Percentiles rank a stretch among this genome's conserved stretches.
These are phyloP conservation scores for Aspergillus fijiensis DNA, from an alignment of 2,329 filamentous ascomycete genomes.

Conservation along the genomic window DNA sequence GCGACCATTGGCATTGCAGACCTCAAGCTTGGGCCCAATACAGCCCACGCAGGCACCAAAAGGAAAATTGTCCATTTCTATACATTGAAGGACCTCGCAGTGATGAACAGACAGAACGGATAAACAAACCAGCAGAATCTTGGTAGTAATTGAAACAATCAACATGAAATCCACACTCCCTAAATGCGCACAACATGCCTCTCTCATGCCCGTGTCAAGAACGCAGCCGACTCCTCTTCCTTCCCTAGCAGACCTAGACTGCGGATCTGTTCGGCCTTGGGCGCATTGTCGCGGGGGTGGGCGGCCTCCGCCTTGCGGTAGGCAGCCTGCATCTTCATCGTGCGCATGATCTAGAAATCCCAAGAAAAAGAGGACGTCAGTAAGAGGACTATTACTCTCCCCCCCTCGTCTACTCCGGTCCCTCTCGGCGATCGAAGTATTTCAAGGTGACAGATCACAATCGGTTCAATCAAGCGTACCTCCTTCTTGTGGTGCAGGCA, in stretches of 20 bases:
- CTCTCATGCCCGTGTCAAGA: slow-evolving; percentile 36
- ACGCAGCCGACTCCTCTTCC: slow-evolving; percentile 73
- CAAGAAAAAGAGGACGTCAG: neutral
- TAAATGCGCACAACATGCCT: slow-evolving; percentile 18
- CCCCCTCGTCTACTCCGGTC: neutral
- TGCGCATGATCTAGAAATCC: slow-evolving; percentile 68
- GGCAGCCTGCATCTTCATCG: slow-evolving; percentile 74
- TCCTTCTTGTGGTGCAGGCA: slow-evolving; percentile 99
- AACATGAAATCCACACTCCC: slow-evolving; percentile 22
- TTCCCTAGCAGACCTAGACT: slow-evolving; percentile 80
- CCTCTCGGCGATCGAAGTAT: neutral
- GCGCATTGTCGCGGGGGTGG: slow-evolving; percentile 74
- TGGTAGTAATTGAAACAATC: slow-evolving; percentile 22
- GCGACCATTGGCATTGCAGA: neutral
- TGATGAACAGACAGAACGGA: slow-evolving; percentile 22
- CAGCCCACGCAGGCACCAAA: neutral
- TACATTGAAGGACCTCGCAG: slow-evolving; percentile 32
- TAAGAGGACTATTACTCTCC: neutral
- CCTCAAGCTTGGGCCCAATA: neutral
- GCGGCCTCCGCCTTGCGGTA: slow-evolving; percentile 77
- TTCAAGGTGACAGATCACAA: neutral
- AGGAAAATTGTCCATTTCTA: slow-evolving; percentile 31
- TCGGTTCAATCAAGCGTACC: slow-evolving; percentile 54
- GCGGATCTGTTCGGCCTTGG: slow-evolving; percentile 81
- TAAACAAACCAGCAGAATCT: slow-evolving; percentile 22